Conservation (phyloP, 495 filamentous ascomycete genomes). For the Neurospora sp. region DNA sequence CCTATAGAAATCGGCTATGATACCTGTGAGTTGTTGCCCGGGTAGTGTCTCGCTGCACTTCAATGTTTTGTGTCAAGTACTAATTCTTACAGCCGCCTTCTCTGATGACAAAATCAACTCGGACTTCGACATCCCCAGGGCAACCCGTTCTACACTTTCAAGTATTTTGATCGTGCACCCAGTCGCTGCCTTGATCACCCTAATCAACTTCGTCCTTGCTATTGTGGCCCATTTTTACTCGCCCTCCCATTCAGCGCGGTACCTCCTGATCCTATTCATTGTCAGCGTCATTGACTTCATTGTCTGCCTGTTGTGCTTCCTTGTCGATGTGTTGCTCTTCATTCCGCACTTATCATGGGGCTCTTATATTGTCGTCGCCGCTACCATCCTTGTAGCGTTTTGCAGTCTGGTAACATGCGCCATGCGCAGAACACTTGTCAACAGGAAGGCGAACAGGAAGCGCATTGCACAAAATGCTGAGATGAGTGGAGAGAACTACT, state of each 20-base stretch:
- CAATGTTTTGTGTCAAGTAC: neutral
- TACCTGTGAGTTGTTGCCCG: conserved; percentile 51
- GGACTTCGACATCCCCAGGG: conserved; percentile 64
- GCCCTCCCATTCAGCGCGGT: conserved; percentile 88
- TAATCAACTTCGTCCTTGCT: conserved; percentile 75
- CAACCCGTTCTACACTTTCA: conserved; percentile 74
- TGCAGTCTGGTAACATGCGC: conserved; percentile 85
- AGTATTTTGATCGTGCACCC: conserved; percentile 88
- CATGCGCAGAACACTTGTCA: conserved; percentile 92
- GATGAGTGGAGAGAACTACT: conserved; percentile 91
- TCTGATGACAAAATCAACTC: neutral
- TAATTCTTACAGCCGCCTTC: neutral
- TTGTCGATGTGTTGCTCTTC: conserved; percentile 93
- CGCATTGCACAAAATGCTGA: conserved; percentile 87
- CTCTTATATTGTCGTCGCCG: conserved; percentile 86
- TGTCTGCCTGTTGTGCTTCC: conserved; percentile 75
- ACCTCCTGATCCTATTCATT: conserved; percentile 73
- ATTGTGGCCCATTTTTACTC: conserved; percentile 76
- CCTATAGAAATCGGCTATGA: conserved; percentile 77
- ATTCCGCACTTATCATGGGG: conserved; percentile 91
- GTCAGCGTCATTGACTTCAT: conserved; percentile 77
- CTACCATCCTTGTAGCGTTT: conserved; percentile 75
- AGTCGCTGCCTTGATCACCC: conserved; percentile 73
- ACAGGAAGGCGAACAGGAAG: conserved; percentile 82
- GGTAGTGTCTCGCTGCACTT: neutral